Base-by-base conservation (phyloP, 176 grass and related monocot species). In the Luzula sylvatica region DNA sequence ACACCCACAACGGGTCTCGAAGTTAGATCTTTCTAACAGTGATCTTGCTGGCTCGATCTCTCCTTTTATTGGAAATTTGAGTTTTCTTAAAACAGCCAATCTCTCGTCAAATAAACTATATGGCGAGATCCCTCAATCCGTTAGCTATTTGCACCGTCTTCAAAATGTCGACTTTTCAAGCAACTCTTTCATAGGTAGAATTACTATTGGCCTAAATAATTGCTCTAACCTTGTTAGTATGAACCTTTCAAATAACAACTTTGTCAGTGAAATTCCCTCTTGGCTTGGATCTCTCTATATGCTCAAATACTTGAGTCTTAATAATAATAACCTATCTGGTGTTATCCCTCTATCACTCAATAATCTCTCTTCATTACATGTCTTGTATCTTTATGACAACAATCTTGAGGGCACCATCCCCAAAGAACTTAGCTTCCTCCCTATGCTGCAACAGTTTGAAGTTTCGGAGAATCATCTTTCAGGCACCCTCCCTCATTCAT, bases 401-500 rank as follows among this genome's bases (percentile, higher is more conserved):
- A 32, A 32, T 8, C 29, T 32, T 4, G 29, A 32, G 29, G 29
- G 29, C 8, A 32, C 29, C 29, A 32, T 32, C 8, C 29, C 29
- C 8, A 3, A 32, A 32, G 29, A 32, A 32, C 8, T 32, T 32
- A 32, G 29, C 8, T 32, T 32, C 29, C 29, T 32, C 8, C 29
- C 29, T 32, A 8, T 4, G 12, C 14, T 48, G 14, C 14, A 16
- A 14, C 16, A n/a, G 1, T 48, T 48, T 19, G 12, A 48, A 48
- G 45, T 48, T 48, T 7, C 45, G 17, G 48, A 0, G 1, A 86
- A 72, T 55, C 52, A 9, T 13, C 61, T 80, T 24, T 55, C 61
- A 0, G 66, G 67, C 4, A 42, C 30, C 24, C 60, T 85, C 23
- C 81, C 81, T 0, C 21, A 12, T 16, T 15, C 59, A 3, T 23